phyloP scores from a whole-genome alignment of 768 basidiomycete species.

The Podaxis sp. region DNA sequence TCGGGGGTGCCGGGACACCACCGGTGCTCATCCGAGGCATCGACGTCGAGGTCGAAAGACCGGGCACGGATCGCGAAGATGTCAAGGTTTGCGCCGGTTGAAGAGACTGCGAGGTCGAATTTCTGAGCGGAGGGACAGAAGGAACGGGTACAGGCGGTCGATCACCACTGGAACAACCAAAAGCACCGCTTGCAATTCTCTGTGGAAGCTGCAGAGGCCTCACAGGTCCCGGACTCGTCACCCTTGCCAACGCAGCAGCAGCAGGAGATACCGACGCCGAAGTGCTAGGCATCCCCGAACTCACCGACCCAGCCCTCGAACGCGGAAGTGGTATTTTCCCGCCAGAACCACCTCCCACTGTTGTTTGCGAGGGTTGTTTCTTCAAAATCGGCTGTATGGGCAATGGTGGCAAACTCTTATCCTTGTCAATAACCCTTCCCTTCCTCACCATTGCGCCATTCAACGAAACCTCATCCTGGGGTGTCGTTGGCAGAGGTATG shows the following conservation, averaged over 20 bases:
- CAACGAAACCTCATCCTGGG: conserved; percentile 25
- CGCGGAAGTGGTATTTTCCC: conserved; percentile 24
- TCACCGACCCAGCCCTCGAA: conserved; percentile 20
- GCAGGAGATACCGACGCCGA: conserved; percentile 19
- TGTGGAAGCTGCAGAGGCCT: conserved; percentile 34
- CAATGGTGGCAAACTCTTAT: conserved; percentile 38
- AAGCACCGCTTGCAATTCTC: conserved; percentile 11
- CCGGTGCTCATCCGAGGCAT: conserved; percentile 1
- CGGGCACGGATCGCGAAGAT: conserved; percentile 8
- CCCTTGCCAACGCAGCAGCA: conserved; percentile 9
- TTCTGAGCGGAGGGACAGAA: conserved; percentile 19
- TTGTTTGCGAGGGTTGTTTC: conserved; percentile 18
- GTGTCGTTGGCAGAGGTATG: conserved; percentile 34
- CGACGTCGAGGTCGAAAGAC: conserved; percentile 9
- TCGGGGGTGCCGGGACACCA: conserved; percentile 1
- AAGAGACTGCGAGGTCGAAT: conserved; percentile 5
- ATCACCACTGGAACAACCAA: conserved; percentile 23
- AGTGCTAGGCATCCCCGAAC: conserved; percentile 14
- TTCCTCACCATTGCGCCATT: conserved; percentile 15
- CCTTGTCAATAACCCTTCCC: conserved; percentile 24
- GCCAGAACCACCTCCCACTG: not conserved
- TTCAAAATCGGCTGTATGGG: conserved; percentile 21
- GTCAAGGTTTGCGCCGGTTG: conserved; percentile 1
- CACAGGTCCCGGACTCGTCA: conserved; percentile 23
- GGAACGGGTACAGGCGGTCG: conserved; percentile 36